Base-by-base conservation (phyloP, 441 rosid genomes). In the Aleurites moluccanus region DNA sequence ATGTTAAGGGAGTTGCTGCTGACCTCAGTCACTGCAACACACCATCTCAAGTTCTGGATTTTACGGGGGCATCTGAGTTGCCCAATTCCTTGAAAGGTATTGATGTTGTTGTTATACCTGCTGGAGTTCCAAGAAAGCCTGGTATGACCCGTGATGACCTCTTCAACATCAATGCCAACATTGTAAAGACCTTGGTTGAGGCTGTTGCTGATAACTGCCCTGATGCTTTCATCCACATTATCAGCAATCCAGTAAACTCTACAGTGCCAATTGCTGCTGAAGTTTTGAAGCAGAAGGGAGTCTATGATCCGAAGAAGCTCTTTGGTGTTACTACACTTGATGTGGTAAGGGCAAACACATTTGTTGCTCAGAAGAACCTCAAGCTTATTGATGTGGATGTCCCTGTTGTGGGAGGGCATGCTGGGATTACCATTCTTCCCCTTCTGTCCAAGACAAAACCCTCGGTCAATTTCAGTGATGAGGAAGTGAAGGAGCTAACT, bases 121-220 rank as follows among this genome's bases (percentile, higher is more conserved):
- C 99, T 70, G 99, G 99, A 78, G 97, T 93, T 60, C 96, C 99
- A 33, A 88, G 99, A 65, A 96, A 96, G 85, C 99, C 99, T 0
- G 99, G 99, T 18, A 96, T 96, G 99, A 96, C 97, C 66, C 98
- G 98, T 27, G 99, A 96, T 62, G 99, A 93, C 73, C 97, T 96
- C 71, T 96, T 96, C 84, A 91, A 93, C 85, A 93, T 96, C 85
- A 96, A 96, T 69, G 97, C 98, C 50, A 83, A 75, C 74, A 93
- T 96, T 0, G 98, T 93, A 9, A 96, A 88, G 81, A 79, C 70
- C 40, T 86, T 92, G 81, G 88, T 93, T 6, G 97, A 89, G 65
- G 98, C 97, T 67, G 96, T 93, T 45, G 98, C 98, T 62, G 97
- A 93, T 70, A 92, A 92, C 82, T 92, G 96, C 82, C 99, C 98